These are phyloP conservation scores for Fusarium pseudograminearum DNA, from an alignment of 2,329 filamentous ascomycete genomes.

Conservation along the genomic window DNA sequence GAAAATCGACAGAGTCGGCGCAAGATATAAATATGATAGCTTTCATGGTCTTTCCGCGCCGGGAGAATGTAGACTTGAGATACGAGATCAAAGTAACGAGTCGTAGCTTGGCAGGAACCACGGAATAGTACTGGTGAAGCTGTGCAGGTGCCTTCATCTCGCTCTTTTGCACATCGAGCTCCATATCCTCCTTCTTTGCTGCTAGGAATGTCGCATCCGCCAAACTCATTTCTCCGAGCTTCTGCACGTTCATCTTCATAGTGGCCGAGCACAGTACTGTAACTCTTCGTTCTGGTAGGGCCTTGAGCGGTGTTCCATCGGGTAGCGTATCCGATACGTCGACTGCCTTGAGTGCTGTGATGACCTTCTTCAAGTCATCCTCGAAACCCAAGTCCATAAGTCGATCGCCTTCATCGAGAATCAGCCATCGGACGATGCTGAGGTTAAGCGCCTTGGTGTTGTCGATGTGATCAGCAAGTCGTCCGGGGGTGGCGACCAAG, in stretches of 20 bases:
- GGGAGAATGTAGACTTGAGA: conserved; percentile 87
- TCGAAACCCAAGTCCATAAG: conserved; percentile 99
- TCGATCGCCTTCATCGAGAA: conserved; percentile 96
- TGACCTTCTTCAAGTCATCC: conserved; percentile 89
- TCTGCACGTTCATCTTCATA: conserved; percentile 97
- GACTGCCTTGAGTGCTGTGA: conserved; percentile 79
- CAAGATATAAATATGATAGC: conserved; percentile 97
- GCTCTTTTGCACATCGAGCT: conserved; percentile 60
- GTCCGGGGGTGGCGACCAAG: conserved; percentile 91
- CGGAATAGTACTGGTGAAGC: conserved; percentile 89
- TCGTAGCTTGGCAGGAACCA: conserved; percentile 89
- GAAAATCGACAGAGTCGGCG: conserved; percentile 96
- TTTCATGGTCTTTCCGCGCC: conserved; percentile 94
- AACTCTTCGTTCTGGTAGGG: conserved; percentile 80
- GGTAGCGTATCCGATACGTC: conserved; percentile 69
- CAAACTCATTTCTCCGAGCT: conserved; percentile 92
- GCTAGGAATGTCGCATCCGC: conserved; percentile 92
- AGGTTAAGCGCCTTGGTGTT: conserved; percentile 92
- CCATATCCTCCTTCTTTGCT: conserved; percentile 66
- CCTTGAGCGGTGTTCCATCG: conserved; percentile 68
- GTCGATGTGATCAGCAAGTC: conserved; percentile 90
- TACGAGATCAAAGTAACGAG: conserved; percentile 88
- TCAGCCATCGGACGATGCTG: conserved; percentile 89
- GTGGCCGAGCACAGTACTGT: conserved; percentile 96
- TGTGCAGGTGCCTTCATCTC: conserved; percentile 87